phyloP scores from a whole-genome alignment of 441 rosid species.

The Populus tomentosa region DNA sequence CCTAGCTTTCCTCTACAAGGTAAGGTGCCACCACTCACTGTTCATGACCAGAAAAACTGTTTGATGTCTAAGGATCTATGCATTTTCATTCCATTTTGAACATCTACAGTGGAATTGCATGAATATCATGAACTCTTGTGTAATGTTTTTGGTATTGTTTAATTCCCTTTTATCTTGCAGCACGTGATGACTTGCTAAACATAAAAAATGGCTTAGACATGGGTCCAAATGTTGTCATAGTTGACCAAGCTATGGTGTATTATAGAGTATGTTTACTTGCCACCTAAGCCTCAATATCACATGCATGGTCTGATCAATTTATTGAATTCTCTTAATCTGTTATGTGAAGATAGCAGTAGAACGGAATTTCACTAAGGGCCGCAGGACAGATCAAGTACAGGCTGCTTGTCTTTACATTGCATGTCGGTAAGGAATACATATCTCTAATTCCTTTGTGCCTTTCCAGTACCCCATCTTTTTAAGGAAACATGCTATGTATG shows the following conservation, averaged over 20 bases:
- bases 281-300: conserved; percentile 5
- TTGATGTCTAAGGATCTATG: too few relatives aligned
- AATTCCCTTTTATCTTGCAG: conserved; percentile 31
- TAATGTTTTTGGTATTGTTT: too few relatives aligned
- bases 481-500: too few relatives aligned
- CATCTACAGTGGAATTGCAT: too few relatives aligned
- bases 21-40: too few relatives aligned
- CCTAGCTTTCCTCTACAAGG: too few relatives aligned
- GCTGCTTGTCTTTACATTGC: conserved; percentile 92
- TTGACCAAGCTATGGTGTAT: conserved; percentile 37
- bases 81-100: too few relatives aligned
- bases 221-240: conserved; percentile 52
- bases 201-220: conserved; percentile 59
- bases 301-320: not conserved
- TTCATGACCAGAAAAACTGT: too few relatives aligned
- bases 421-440: conserved; percentile 57
- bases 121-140: too few relatives aligned
- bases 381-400: conserved; percentile 79
- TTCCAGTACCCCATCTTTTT: too few relatives aligned
- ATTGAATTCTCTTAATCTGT: conserved; percentile 13
- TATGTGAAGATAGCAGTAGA: conserved; percentile 67
- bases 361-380: conserved; percentile 75
- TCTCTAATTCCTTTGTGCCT: not conserved
- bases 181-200: conserved; percentile 49
- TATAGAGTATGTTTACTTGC: conserved; percentile 40